A percentile compares a stretch with the other conserved stretches of the same genome.
Evolutionary conservation across 129 eudicot genomes (phyloP).

Genomic region (Cynara cardunculus): DNA sequence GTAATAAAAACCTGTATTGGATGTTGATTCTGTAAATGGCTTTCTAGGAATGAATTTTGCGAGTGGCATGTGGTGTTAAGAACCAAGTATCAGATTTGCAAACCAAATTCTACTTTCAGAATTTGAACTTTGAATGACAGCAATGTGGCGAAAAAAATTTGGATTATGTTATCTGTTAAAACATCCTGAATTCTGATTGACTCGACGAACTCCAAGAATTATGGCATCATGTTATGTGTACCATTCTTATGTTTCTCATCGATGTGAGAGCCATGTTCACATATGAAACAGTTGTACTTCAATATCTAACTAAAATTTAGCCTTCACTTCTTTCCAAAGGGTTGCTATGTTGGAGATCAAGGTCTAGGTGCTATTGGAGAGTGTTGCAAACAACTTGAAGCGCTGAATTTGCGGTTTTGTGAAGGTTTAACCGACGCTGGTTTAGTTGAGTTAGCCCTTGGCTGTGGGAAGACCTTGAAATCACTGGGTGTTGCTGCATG

Average conservation of each 20-base stretch:
- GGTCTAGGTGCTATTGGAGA: conserved; percentile 84
- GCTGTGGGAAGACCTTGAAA: conserved; percentile 72
- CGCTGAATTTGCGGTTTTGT: conserved; percentile 80
- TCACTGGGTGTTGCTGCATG: conserved; percentile 92
- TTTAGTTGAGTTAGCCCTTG: conserved; percentile 56
- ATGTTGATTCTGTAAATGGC: background rate
- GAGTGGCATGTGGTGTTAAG: background rate
- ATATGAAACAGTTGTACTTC: background rate
- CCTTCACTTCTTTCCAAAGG: conserved; percentile 38
- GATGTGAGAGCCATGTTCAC: background rate
- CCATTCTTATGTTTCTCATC: background rate
- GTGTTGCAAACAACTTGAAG: conserved; percentile 71
- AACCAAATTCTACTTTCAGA: background rate
- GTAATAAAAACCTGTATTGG: background rate
- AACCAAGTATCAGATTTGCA: background rate
- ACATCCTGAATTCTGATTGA: background rate
- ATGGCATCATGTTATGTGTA: background rate
- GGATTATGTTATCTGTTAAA: background rate
- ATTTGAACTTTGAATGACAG: background rate
- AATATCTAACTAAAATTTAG: conserved; percentile 18
- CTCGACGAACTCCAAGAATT: background rate
- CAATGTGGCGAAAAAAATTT: background rate
- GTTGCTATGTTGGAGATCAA: conserved; percentile 84
- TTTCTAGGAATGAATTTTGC: background rate
- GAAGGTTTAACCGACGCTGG: conserved; percentile 87